Evolutionary conservation across 2,329 filamentous ascomycete genomes (phyloP).

Genomic region (Didymosphaeria variabile): DNA sequence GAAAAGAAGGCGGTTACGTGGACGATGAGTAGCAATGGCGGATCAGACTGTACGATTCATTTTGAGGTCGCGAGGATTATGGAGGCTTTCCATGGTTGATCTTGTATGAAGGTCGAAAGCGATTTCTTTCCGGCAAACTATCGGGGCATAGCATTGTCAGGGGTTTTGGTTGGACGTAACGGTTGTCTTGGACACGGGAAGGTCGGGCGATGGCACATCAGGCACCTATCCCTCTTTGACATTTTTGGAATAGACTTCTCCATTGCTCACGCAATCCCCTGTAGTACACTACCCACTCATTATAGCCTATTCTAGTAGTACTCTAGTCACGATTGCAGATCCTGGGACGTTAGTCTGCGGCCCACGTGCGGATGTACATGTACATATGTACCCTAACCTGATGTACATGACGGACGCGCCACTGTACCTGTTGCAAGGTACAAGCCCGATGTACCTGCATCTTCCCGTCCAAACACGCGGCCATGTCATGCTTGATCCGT

Average conservation of each 20-base stretch:
- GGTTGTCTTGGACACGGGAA: not conserved
- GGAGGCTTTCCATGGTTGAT: slow-evolving; percentile 3
- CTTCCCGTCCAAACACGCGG: slow-evolving; percentile 5
- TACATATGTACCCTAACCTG: slow-evolving; percentile 2
- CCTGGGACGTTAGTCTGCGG: slow-evolving; percentile 3
- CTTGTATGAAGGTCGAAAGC: slow-evolving; percentile 11
- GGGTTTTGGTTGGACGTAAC: not conserved
- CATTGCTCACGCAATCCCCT: slow-evolving; percentile 31
- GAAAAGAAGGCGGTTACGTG: slow-evolving; percentile 33
- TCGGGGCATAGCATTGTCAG: slow-evolving; percentile 2
- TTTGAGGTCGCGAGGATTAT: not conserved
- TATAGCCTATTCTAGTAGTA: slow-evolving; percentile 9
- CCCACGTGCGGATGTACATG: slow-evolving; percentile 6
- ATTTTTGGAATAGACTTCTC: slow-evolving; percentile 33
- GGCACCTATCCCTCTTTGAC: slow-evolving; percentile 18
- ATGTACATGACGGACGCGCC: slow-evolving; percentile 1
- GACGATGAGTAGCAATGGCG: slow-evolving; percentile 10
- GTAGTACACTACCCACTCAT: slow-evolving; percentile 22
- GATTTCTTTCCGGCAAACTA: not conserved
- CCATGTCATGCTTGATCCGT: not conserved
- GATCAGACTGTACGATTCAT: slow-evolving; percentile 33
- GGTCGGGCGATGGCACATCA: slow-evolving; percentile 1
- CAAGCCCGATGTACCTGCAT: slow-evolving; percentile 12
- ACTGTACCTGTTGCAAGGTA: not conserved
- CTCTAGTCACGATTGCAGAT: not conserved